phyloP scores from a whole-genome alignment of 2,329 filamentous ascomycete genomes.

The Fusarium armeniacum region DNA sequence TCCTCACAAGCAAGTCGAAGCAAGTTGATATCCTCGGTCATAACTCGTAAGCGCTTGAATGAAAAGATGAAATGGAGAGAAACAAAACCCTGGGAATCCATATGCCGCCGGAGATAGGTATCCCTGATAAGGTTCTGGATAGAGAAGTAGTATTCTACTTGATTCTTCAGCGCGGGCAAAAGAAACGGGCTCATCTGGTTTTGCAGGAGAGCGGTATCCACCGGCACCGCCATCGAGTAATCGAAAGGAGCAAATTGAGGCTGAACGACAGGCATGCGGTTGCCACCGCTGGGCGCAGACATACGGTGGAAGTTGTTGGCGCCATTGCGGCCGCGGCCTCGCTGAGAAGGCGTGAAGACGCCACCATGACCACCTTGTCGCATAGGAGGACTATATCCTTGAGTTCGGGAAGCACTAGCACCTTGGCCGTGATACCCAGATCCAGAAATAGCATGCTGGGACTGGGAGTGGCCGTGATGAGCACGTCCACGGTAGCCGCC shows the following conservation, averaged over 20 bases:
- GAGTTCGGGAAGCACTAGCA: slow-evolving; percentile 52
- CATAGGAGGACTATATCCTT: slow-evolving; percentile 61
- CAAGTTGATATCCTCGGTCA: slow-evolving; percentile 73
- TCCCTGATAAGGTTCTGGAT: slow-evolving; percentile 96
- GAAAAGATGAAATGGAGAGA: slow-evolving; percentile 80
- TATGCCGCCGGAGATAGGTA: slow-evolving; percentile 85
- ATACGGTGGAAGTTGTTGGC: slow-evolving; percentile 57
- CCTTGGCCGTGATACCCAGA: slow-evolving; percentile 55
- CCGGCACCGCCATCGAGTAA: slow-evolving; percentile 58
- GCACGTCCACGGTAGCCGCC: slow-evolving; percentile 62
- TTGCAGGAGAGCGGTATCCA: slow-evolving; percentile 55
- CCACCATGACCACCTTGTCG: slow-evolving; percentile 58
- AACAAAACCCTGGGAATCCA: slow-evolving; percentile 97
- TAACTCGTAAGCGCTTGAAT: slow-evolving; percentile 79
- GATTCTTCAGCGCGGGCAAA: slow-evolving; percentile 60
- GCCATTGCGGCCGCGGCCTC: slow-evolving; percentile 56
- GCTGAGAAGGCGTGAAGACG: slow-evolving; percentile 54
- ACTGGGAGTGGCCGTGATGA: slow-evolving; percentile 57
- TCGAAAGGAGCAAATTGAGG: slow-evolving; percentile 56
- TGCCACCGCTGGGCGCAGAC: slow-evolving; percentile 56
- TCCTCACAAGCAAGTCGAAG: slow-evolving; percentile 81
- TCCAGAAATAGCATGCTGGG: slow-evolving; percentile 50
- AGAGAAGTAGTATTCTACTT: slow-evolving; percentile 95
- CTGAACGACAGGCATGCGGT: slow-evolving; percentile 57
- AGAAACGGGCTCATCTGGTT: slow-evolving; percentile 67